Base-by-base conservation (phyloP, 768 basidiomycete species). In the Cystofilobasidium capitatum region DNA sequence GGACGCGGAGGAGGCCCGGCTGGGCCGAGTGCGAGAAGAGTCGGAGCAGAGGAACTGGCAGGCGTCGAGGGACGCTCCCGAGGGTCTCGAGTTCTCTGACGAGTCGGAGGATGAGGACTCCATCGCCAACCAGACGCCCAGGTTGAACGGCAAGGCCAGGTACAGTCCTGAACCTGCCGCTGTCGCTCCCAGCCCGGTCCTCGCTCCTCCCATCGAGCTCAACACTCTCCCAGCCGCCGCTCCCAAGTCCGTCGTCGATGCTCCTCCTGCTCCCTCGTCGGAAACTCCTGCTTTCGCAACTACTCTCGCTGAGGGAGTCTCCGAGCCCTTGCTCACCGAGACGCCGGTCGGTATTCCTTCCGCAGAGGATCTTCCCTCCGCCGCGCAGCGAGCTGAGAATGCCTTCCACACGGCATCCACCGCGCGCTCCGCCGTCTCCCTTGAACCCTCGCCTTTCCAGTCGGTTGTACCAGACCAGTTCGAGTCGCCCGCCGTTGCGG, bases 61-160 rank as follows among this genome's bases (percentile, higher is more conserved):
- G 67, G 17, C 61, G 22, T 42, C 26, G 33, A 45, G 0, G 65
- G 65, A 20, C 49, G 37, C 70, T 16, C 69, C 72, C 6, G 70
- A 73, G 20, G 77, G 76, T 14, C 59, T 78, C 26, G 76, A 79
- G 49, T 77, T 79, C 63, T 77, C 76, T 17, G 84, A 83, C 20
- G 86, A 82, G 75, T 77, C 75, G 54, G 80, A 79, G 29, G 77
- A 78, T 24, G 79, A 80, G 14, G 76, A 77, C 36, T 49, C 17
- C 44, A 57, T 36, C 36, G 54, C 3, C 37, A 37, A 31, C 2
- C 29, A 6, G 6, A 55, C 51, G 7, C 51, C 51, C 5, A 12
- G 51, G 14, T 31, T 55, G 7, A 55, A 55, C 13, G 51, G 51
- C 29, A 33, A 55, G 51, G 51, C 6, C 31, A 13, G 51, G 2